Evolutionary conservation across 2,329 filamentous ascomycete genomes (phyloP), one percentile per base, ranked within the genome.

Genomic region (Fusarium clavum): DNA sequence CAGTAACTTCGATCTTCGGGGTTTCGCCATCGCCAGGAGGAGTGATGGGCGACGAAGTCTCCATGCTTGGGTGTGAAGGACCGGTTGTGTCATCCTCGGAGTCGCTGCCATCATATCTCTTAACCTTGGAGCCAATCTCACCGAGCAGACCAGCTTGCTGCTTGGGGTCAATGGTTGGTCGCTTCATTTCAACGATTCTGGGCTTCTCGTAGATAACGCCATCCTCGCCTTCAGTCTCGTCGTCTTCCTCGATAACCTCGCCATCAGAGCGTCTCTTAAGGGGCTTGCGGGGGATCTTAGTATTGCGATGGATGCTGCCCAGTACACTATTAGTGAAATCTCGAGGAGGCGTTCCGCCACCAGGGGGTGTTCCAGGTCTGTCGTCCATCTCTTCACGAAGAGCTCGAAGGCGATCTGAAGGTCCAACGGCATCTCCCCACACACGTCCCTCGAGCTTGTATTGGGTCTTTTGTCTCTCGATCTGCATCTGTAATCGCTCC

Each of bases 401-500:
- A 71, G 97, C 95, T 71, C 96, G 91, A 62, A 99, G 85, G 75
- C 94, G 91, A 81, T 99, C 96, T 46, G 94, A 98, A 14, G 96
- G 95, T 38, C 93, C 93, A 70, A 92, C 87, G 55, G 87, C 84
- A 68, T 97, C 92, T 67, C 91, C 91, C 92, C 95, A 97, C 11
- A 94, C 90, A 79, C 93, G 93, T 72, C 96, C 96, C 81, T 98
- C 96, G 32, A 99, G 88, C 81, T 98, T 98, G 81, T 94, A 97
- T 78, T 98, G 94, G 1, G 96, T 98, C 87, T 98, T 98, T 70
- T 97, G 95, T 70, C 96, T 87, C 83, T 98, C 95, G 44, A 99
- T 89, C 81, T 98, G 96, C 85, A 93, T 97, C 80, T 97, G 94
- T 61, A 99, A 86, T 56, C 94, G 91, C 77, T 94, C 93, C 92